Percentiles rank a stretch among this genome's conserved stretches.
Evolutionary conservation across 139 green algal genomes (phyloP).

Genomic region (Chlamydomonas sp.): DNA sequence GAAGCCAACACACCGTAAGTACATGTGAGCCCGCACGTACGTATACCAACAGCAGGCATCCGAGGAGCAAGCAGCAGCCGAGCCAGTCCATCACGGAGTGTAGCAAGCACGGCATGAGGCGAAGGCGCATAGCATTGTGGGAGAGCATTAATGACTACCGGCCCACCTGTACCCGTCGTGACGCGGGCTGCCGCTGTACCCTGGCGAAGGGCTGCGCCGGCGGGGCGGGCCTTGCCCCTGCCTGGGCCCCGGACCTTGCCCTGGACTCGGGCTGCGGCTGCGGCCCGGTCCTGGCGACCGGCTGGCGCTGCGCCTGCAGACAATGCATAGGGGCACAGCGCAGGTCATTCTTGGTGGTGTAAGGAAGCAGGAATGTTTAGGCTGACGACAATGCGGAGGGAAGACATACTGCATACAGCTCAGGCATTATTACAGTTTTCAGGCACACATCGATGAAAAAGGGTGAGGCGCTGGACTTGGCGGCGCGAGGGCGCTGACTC

Average conservation of each 20-base stretch:
- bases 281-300: conserved; percentile 5
- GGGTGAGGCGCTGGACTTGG: not conserved
- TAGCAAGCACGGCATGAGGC: not conserved
- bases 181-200: conserved; percentile 11
- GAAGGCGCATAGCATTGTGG: not conserved
- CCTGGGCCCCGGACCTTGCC: not conserved
- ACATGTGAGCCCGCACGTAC: not conserved
- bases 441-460: no score
- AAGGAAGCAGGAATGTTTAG: no score
- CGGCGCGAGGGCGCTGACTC: not conserved
- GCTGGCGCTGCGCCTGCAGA: conserved; percentile 9
- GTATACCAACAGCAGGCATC: not conserved
- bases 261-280: not conserved
- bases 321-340: not conserved
- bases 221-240: not conserved
- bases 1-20: not conserved
- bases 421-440: no score
- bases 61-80: no score
- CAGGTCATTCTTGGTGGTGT: no score
- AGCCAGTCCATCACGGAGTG: no score
- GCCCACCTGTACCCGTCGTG: conserved; percentile 8
- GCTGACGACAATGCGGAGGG: no score
- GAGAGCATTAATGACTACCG: not conserved
- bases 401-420: no score
- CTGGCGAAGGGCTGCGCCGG: conserved; percentile 12